Percentiles rank a stretch among this genome's conserved stretches.
phyloP scores from a whole-genome alignment of 345 rosid species.

The Gossypium sturtianum region DNA sequence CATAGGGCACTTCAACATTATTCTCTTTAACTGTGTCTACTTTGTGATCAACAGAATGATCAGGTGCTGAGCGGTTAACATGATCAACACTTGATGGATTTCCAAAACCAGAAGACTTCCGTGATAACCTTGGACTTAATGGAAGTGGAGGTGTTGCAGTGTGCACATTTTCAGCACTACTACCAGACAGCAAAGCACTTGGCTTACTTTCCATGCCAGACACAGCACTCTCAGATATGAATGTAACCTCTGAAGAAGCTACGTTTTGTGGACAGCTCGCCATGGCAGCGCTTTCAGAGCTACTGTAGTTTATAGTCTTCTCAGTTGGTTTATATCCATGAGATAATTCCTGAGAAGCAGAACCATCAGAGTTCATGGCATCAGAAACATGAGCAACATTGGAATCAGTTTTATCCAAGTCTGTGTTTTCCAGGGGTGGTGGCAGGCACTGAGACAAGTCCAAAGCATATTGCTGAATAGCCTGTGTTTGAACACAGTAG shows the following conservation, averaged over 20 bases:
- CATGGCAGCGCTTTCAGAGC: conserved; percentile 22
- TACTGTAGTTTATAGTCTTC: conserved; percentile 20
- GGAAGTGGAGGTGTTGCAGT: conserved; percentile 35
- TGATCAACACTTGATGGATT: conserved; percentile 29
- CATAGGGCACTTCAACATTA: conserved; percentile 20
- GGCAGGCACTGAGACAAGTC: conserved; percentile 64
- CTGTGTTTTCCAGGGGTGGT: conserved; percentile 40
- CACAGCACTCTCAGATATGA: conserved; percentile 23
- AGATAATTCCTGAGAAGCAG: conserved; percentile 26
- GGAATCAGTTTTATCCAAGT: conserved; percentile 46
- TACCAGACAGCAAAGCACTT: conserved; percentile 23
- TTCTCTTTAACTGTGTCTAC: conserved; percentile 24
- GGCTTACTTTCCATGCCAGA: conserved; percentile 30
- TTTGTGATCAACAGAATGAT: conserved; percentile 34
- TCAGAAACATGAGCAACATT: conserved; percentile 30
- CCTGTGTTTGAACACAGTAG: conserved; percentile 70
- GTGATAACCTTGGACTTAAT: conserved; percentile 36
- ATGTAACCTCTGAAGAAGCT: conserved; percentile 33
- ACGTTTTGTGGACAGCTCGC: conserved; percentile 29
- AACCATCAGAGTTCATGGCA: conserved; percentile 23
- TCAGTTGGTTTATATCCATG: conserved; percentile 31
- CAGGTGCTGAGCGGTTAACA: conserved; percentile 33
- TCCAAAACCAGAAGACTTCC: conserved; percentile 35
- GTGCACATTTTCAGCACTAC: conserved; percentile 32
- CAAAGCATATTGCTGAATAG: conserved; percentile 74